These are phyloP conservation scores for Annulohypoxylon maeteangense DNA, from an alignment of 495 filamentous ascomycete genomes.

Conservation along the genomic window DNA sequence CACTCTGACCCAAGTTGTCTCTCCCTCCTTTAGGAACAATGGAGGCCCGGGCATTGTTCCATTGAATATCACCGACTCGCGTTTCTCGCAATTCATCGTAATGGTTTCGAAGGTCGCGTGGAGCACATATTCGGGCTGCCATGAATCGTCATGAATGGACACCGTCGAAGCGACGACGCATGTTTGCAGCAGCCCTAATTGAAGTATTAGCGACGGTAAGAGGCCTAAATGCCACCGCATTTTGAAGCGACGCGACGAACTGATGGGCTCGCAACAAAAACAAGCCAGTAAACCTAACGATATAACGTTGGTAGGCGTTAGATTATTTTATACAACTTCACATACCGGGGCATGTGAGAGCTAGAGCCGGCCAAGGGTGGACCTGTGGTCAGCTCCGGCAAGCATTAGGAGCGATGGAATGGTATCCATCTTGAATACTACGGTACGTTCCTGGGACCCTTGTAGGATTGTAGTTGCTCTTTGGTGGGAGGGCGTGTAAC, in stretches of 20 bases:
- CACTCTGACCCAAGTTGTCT: constrained; percentile 66
- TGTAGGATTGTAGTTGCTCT: constrained; percentile 3
- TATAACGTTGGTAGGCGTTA: constrained; percentile 22
- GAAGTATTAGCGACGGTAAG: constrained; percentile 34
- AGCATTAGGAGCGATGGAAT: constrained; percentile 30
- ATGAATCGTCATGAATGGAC: constrained; percentile 39
- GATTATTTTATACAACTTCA: constrained; percentile 40
- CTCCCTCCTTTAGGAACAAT: constrained; percentile 58
- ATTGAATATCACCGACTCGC: constrained; percentile 62
- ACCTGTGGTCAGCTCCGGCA: background rate
- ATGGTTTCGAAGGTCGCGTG: constrained; percentile 54
- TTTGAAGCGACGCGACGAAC: constrained; percentile 22
- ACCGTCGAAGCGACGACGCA: constrained; percentile 31
- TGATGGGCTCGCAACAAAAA: constrained; percentile 24
- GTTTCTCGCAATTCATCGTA: constrained; percentile 55
- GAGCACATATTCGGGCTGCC: constrained; percentile 61
- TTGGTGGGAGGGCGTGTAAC: constrained; percentile 33
- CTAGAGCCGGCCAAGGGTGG: constrained; percentile 22
- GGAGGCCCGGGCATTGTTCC: constrained; percentile 64
- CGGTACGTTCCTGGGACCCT: constrained; percentile 35
- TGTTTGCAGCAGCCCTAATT: constrained; percentile 37
- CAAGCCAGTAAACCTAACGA: constrained; percentile 26
- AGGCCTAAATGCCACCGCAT: constrained; percentile 43
- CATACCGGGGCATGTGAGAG: constrained; percentile 22
- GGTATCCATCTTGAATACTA: constrained; percentile 32